Conservation (phyloP, 148 eudicot species). For the Vaccinium myrtillus region DNA sequence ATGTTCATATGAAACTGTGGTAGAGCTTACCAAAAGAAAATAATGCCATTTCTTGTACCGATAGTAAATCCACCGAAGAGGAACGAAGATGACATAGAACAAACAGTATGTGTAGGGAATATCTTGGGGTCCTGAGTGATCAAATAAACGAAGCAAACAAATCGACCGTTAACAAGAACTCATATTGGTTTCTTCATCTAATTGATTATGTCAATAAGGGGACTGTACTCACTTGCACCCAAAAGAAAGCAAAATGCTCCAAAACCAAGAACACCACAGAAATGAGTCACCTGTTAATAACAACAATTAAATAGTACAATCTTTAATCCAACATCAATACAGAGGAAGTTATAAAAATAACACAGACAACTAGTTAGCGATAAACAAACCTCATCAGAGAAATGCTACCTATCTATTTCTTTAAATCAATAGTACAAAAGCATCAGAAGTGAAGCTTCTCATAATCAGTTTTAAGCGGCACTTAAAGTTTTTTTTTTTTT, state of each 20-base stretch:
- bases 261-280: conserved; percentile 84
- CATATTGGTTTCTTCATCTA: neutral
- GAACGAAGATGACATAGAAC: conserved; percentile 85
- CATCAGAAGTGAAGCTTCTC: neutral
- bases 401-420: too few species aligned
- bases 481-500: too few species aligned
- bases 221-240: conserved; percentile 85
- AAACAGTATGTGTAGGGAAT: conserved; percentile 79
- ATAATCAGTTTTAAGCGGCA: neutral
- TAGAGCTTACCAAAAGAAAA: conserved; percentile 72
- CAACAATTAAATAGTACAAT: neutral
- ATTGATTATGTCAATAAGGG: neutral
- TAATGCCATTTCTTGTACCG: conserved; percentile 98
- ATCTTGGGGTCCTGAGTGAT: conserved; percentile 84
- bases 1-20: neutral
- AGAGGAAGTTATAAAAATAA: neutral
- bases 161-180: neutral
- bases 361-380: neutral
- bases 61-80: conserved; percentile 92
- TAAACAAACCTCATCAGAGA: neutral
- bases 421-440: neutral
- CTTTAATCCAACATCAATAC: neutral
- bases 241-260: conserved; percentile 94
- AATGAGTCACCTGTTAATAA: conserved; percentile 69
- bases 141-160: conserved; percentile 13